These are phyloP conservation scores for Leccinum broughii DNA, from an alignment of 768 basidiomycete genomes.

Conservation along the genomic window DNA sequence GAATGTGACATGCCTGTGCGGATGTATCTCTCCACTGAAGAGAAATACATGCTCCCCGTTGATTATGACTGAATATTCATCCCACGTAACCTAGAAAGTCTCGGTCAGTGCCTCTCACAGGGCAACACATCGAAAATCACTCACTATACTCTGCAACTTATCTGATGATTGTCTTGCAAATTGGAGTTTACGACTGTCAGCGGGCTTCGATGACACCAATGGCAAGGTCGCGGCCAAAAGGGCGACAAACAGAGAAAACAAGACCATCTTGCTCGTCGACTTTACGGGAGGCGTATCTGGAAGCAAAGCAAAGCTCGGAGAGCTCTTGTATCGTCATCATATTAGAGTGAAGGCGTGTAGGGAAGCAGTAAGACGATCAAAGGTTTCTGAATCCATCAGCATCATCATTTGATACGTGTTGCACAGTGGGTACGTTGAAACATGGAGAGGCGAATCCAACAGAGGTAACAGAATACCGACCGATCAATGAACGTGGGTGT, in stretches of 20 bases:
- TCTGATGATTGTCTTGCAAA: conserved; percentile 17
- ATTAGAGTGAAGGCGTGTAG: not conserved
- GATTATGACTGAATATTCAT: conserved; percentile 57
- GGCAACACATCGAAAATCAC: not conserved
- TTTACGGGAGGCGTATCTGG: not conserved
- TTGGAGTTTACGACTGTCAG: conserved; percentile 12
- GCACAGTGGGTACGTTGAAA: not conserved
- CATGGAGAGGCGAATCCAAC: not conserved
- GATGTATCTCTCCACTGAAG: conserved; percentile 62
- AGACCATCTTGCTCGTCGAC: conserved; percentile 7
- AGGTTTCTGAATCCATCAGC: not conserved
- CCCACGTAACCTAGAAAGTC: conserved; percentile 50
- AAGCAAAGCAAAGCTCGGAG: not conserved
- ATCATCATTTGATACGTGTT: not conserved
- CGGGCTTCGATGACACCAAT: conserved; percentile 11
- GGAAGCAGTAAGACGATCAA: not conserved
- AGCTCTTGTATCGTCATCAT: not conserved
- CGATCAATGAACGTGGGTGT: not conserved
- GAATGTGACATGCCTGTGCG: conserved; percentile 42
- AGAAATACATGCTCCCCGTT: conserved; percentile 57
- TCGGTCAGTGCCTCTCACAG: conserved; percentile 1
- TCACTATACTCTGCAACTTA: conserved; percentile 20
- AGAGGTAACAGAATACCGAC: not conserved
- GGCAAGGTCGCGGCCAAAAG: conserved; percentile 15
- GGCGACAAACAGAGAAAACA: conserved; percentile 10